Evolutionary conservation across 1,284 basidiomycete species (phyloP).

Genomic region (Anthracocystis walkeri): DNA sequence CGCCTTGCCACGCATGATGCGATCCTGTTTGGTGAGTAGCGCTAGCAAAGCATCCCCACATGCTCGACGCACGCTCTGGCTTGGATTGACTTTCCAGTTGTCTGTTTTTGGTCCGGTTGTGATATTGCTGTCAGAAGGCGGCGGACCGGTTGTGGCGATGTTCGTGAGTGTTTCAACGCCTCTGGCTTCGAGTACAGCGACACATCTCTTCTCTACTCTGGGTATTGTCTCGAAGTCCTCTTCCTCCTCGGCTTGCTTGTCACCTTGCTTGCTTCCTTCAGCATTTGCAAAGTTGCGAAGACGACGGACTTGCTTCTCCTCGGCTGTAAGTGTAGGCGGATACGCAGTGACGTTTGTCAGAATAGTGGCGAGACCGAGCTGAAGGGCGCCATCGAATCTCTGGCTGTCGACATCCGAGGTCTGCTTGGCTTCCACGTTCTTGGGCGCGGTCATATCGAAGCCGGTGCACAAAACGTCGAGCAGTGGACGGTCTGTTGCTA

Average conservation of each 20-base stretch:
- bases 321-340: constrained; percentile 35
- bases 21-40: constrained; percentile 73
- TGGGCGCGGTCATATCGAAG: constrained; percentile 13
- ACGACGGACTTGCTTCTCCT: constrained; percentile 57
- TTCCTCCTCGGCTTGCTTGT: constrained; percentile 28
- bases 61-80: constrained; percentile 22
- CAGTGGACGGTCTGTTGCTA: constrained; percentile 28
- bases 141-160: constrained; percentile 32
- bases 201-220: constrained; percentile 37
- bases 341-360: constrained; percentile 53
- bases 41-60: constrained; percentile 34
- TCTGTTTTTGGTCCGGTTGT: neutral
- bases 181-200: constrained; percentile 47
- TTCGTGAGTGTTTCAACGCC: constrained; percentile 46
- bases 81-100: constrained; percentile 34
- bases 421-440: neutral
- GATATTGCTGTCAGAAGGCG: constrained; percentile 2
- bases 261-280: constrained; percentile 17
- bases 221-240: constrained; percentile 17
- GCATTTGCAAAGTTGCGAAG: constrained; percentile 59
- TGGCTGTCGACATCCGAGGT: constrained; percentile 19
- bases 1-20: constrained; percentile 80
- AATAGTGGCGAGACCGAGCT: constrained; percentile 55
- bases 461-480: constrained; percentile 37
- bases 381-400: constrained; percentile 47